Conservation (phyloP, 2,329 filamentous ascomycete genomes). For the Knufia petricola region DNA sequence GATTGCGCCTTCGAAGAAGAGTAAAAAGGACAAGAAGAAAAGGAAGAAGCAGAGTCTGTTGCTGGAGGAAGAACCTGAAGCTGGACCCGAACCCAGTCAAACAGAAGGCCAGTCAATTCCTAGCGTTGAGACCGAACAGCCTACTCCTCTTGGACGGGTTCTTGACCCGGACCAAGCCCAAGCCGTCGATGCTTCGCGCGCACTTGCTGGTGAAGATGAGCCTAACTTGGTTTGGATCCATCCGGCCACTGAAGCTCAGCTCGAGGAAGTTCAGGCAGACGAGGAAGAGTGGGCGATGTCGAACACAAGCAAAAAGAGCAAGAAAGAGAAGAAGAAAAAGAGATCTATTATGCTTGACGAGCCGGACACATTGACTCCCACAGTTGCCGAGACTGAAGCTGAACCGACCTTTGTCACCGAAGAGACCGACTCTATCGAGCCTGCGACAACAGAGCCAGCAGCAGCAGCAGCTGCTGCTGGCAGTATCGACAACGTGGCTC, state of each 20-base stretch:
- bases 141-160: neutral
- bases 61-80: neutral
- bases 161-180: neutral
- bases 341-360: neutral
- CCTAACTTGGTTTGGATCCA: neutral
- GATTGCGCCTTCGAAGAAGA: neutral
- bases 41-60: neutral
- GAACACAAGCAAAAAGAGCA: neutral
- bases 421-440: too few species aligned
- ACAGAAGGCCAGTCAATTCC: neutral
- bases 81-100: neutral
- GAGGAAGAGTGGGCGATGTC: neutral
- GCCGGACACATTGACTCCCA: too few species aligned
- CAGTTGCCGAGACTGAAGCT: too few species aligned
- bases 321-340: slow-evolving; percentile 1
- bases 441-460: too few species aligned
- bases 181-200: too few species aligned
- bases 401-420: too few species aligned
- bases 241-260: neutral
- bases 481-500: too few species aligned
- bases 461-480: too few species aligned
- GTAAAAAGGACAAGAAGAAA: slow-evolving; percentile 7
- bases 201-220: neutral
- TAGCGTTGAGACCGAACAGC: neutral
- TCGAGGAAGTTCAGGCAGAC: neutral